A percentile compares a stretch with the other conserved stretches of the same genome.
phyloP scores from a whole-genome alignment of 1,284 basidiomycete species.

The Hypsizygus ulmarius region DNA sequence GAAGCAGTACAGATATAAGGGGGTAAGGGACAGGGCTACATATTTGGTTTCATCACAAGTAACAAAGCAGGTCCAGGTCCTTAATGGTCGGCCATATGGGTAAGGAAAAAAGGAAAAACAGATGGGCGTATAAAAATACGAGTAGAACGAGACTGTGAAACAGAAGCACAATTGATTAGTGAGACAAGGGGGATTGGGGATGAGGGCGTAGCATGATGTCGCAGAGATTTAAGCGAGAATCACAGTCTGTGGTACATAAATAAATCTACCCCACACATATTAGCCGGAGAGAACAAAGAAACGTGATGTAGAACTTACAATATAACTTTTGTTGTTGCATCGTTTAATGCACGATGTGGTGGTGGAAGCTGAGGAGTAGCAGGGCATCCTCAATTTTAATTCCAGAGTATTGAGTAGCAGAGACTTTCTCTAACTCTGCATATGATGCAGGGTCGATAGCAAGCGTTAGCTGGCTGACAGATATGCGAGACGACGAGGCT shows the following conservation, averaged over 20 bases:
- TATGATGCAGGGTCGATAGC: constrained; percentile 32
- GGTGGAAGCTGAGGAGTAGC: constrained; percentile 66
- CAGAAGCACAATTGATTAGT: not conserved
- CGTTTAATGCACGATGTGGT: constrained; percentile 54
- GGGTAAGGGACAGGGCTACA: constrained; percentile 4
- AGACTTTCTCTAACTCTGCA: constrained; percentile 45
- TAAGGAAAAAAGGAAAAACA: not conserved
- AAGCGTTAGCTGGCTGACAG: constrained; percentile 23
- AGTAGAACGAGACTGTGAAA: not conserved
- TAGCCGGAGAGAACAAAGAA: not conserved
- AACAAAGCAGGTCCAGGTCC: constrained; percentile 1
- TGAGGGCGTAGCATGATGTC: too few relatives aligned
- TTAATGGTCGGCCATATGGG: constrained; percentile 3
- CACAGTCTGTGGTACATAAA: constrained; percentile 12
- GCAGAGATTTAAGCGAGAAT: not conserved
- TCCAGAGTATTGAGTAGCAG: constrained; percentile 35
- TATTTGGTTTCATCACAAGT: constrained; percentile 8
- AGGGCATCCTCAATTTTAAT: constrained; percentile 57
- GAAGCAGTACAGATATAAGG: constrained; percentile 5
- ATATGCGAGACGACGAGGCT: constrained; percentile 22
- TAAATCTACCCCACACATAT: constrained; percentile 7
- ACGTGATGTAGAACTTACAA: constrained; percentile 6
- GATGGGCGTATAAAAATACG: constrained; percentile 4
- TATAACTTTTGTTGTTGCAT: constrained; percentile 7
- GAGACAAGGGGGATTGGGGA: too few relatives aligned